Percentiles rank a stretch among this genome's conserved stretches.
Conservation (phyloP, 164 flowering plant species). For the Houttuynia cordata region DNA sequence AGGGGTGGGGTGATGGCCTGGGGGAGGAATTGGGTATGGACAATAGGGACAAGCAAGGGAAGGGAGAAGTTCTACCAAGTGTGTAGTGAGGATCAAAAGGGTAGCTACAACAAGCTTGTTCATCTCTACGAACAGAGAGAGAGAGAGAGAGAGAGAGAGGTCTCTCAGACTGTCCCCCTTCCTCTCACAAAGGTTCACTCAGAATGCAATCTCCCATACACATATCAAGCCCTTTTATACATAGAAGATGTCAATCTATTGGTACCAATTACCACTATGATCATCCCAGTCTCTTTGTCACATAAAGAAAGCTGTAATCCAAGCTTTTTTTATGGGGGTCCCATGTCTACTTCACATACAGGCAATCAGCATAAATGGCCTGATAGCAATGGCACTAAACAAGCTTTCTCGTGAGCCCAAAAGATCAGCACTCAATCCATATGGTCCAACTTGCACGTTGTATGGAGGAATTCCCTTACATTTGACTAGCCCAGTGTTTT, state of each 20-base stretch:
- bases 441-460: no score
- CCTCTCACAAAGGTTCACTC: no score
- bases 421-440: neutral
- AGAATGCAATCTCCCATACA: neutral
- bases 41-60: slow-evolving; percentile 30
- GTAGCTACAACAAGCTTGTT: slow-evolving; percentile 9
- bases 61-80: slow-evolving; percentile 15
- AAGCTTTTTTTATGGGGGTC: neutral
- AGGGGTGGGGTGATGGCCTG: slow-evolving; percentile 1
- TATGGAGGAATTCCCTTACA: neutral
- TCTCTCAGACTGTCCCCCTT: neutral
- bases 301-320: neutral
- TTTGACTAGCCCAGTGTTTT: neutral
- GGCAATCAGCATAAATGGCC: neutral
- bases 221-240: neutral
- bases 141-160: neutral
- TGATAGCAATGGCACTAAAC: neutral
- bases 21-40: slow-evolving; percentile 25
- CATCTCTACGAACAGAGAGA: neutral
- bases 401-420: neutral
- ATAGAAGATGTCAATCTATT: neutral
- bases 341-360: neutral
- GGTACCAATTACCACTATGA: no score
- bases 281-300: no score
- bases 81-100: slow-evolving; percentile 15